Percentiles rank a stretch among this genome's conserved stretches.
These are phyloP conservation scores for Taphrina sp. DNA, from an alignment of 1,139 yeast species.

Conservation along the genomic window DNA sequence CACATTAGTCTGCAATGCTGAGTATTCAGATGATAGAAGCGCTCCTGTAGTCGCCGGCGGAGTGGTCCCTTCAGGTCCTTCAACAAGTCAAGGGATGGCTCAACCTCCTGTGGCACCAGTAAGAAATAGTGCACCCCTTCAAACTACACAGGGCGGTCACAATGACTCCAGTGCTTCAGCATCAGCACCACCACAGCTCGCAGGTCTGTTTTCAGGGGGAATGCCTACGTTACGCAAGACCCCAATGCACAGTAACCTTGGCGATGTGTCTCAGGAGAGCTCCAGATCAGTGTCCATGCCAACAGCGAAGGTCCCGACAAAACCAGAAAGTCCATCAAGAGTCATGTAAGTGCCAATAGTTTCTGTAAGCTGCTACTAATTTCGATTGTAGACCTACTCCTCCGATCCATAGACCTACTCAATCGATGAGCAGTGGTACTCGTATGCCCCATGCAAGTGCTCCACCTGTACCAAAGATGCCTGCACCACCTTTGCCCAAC, in stretches of 20 bases:
- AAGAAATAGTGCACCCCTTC: slow-evolving; percentile 36
- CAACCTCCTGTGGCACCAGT: slow-evolving; percentile 34
- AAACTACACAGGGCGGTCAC: too few species aligned
- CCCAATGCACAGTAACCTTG: slow-evolving; percentile 50
- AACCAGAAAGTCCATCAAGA: slow-evolving; percentile 37
- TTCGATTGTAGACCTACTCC: slow-evolving; percentile 35
- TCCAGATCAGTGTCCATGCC: slow-evolving; percentile 43
- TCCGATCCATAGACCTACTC: neutral
- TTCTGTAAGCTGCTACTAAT: neutral
- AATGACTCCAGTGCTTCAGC: slow-evolving; percentile 43
- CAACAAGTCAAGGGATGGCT: slow-evolving; percentile 35
- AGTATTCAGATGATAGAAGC: slow-evolving; percentile 54
- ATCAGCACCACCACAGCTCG: slow-evolving; percentile 55
- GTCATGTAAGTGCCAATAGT: neutral
- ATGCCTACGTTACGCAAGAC: slow-evolving; percentile 64
- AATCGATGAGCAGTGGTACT: slow-evolving; percentile 29
- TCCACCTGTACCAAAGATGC: slow-evolving; percentile 41
- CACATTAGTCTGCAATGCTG: too few species aligned
- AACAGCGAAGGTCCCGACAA: slow-evolving; percentile 35
- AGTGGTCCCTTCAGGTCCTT: slow-evolving; percentile 39
- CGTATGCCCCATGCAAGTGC: slow-evolving; percentile 41
- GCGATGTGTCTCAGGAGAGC: slow-evolving; percentile 35
- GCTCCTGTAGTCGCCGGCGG: slow-evolving; percentile 54
- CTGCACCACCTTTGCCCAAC: slow-evolving; percentile 35
- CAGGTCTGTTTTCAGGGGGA: slow-evolving; percentile 82